phyloP scores from a whole-genome alignment of 225 moss, liverwort and hornwort species.

The Pseudoscleropodium purum region DNA sequence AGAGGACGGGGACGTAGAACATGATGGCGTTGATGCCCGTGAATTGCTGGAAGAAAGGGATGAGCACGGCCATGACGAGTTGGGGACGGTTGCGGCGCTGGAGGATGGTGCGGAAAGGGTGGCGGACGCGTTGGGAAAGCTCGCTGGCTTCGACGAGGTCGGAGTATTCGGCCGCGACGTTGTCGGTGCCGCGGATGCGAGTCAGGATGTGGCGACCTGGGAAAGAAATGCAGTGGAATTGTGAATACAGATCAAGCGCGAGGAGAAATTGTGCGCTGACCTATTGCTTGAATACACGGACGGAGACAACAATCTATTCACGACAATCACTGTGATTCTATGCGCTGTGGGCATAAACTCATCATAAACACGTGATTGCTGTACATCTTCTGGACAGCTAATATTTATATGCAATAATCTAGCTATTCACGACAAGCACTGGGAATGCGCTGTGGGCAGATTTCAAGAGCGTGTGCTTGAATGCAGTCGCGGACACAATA shows the following conservation, averaged over 20 bases:
- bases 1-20: slow-evolving; percentile 45
- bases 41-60: slow-evolving; percentile 44
- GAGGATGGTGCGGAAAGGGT: slow-evolving; percentile 30
- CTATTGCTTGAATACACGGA: neutral
- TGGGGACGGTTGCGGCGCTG: slow-evolving; percentile 27
- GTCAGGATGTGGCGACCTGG: neutral
- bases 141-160: slow-evolving; percentile 30
- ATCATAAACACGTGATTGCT: neutral
- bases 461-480: neutral
- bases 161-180: slow-evolving; percentile 18
- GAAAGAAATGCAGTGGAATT: neutral
- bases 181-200: slow-evolving; percentile 26
- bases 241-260: neutral
- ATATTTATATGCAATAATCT: neutral
- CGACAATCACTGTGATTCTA: neutral
- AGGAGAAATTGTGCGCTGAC: neutral
- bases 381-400: neutral
- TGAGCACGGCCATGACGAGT: slow-evolving; percentile 23
- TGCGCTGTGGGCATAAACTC: neutral
- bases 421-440: too few species aligned
- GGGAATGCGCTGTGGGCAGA: neutral
- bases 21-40: slow-evolving; percentile 55
- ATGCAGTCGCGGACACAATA: neutral
- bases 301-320: neutral
- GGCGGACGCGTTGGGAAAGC: neutral